Conservation (phyloP, 169 alveolate genomes). For the Eimeria maxima region DNA sequence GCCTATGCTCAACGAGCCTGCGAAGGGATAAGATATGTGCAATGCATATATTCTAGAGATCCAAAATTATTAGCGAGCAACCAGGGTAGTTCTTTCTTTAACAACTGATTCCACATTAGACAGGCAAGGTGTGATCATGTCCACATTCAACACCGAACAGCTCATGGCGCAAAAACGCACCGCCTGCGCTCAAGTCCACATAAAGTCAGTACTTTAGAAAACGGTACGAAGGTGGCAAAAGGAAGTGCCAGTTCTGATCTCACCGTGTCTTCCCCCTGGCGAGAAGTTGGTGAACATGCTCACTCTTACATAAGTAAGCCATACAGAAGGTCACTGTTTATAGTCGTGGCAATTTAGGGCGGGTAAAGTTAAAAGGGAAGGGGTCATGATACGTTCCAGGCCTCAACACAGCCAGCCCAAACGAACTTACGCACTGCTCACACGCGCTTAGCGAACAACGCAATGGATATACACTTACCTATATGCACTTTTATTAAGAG, state of each 20-base stretch:
- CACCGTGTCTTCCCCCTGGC: background rate
- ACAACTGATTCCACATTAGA: background rate
- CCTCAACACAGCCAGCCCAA: background rate
- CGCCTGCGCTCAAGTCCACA: background rate
- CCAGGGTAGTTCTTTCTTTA: too few relatives aligned
- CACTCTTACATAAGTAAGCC: background rate
- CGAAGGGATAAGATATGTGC: background rate
- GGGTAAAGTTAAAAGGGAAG: background rate
- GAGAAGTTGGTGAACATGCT: background rate
- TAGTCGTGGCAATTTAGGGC: background rate
- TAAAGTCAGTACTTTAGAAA: background rate
- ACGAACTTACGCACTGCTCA: constrained; percentile 23
- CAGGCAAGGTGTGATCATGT: background rate
- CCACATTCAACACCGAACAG: background rate
- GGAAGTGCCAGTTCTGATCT: background rate
- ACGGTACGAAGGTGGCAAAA: background rate
- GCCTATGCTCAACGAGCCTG: background rate
- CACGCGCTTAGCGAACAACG: background rate
- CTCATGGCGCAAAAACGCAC: background rate
- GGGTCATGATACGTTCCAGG: background rate
- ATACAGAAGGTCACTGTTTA: background rate
- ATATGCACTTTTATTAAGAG: background rate
- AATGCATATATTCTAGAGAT: background rate
- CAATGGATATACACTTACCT: background rate
- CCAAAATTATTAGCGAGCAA: background rate